Evolutionary conservation across 371 early-diverging fungal genomes (phyloP).

Genomic region (Dichotomocladium elegans): DNA sequence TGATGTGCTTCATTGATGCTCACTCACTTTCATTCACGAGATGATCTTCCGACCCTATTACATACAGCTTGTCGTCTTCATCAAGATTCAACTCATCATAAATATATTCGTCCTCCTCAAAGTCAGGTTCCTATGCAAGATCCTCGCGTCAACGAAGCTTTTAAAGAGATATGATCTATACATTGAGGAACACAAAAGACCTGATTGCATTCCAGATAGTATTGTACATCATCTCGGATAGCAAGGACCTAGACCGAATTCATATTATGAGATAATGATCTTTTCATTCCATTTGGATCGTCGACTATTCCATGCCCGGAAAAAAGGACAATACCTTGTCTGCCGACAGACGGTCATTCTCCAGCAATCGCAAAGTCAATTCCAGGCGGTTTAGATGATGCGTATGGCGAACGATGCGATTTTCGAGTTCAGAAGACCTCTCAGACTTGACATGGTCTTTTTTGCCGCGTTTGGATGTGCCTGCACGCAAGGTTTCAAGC

Average conservation of each 20-base stretch:
- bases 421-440: slow-evolving; percentile 61
- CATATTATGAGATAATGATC: background rate
- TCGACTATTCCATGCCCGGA: too few relatives aligned
- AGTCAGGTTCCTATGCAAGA: slow-evolving; percentile 70
- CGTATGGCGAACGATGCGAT: slow-evolving; percentile 79
- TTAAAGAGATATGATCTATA: too few relatives aligned
- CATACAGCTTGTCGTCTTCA: slow-evolving; percentile 80
- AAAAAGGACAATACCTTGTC: slow-evolving; percentile 82
- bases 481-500: slow-evolving; percentile 75
- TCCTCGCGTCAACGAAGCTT: too few relatives aligned
- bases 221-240: slow-evolving; percentile 83
- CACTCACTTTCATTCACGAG: slow-evolving; percentile 20
- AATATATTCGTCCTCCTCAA: slow-evolving; percentile 86
- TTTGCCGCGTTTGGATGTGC: slow-evolving; percentile 69
- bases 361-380: slow-evolving; percentile 82
- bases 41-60: slow-evolving; percentile 54
- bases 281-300: too few relatives aligned
- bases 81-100: slow-evolving; percentile 92
- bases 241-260: slow-evolving; percentile 49
- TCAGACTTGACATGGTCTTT: slow-evolving; percentile 73
- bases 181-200: too few relatives aligned
- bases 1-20: too few relatives aligned
- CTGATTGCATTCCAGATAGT: slow-evolving; percentile 86
- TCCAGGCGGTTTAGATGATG: slow-evolving; percentile 87
- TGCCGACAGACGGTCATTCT: slow-evolving; percentile 81